Percentiles rank a stretch among this genome's conserved stretches.
These are phyloP conservation scores for Aphanomyces euteiches DNA, from an alignment of 352 stramenopile genomes.

Conservation along the genomic window DNA sequence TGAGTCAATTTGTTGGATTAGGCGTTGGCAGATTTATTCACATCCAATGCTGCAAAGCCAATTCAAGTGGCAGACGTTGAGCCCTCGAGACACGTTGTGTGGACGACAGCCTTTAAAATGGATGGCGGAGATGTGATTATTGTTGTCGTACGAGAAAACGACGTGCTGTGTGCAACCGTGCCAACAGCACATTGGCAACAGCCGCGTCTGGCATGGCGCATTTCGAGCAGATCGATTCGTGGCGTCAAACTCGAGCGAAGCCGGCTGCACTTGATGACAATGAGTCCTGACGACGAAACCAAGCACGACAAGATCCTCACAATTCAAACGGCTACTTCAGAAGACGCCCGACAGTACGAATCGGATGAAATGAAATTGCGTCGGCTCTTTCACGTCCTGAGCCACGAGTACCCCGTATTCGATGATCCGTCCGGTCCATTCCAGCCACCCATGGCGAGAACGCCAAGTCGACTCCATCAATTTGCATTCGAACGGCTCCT, in stretches of 20 bases:
- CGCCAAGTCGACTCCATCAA: background rate
- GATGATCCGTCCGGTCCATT: background rate
- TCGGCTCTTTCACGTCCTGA: background rate
- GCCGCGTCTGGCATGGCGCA: constrained; percentile 13
- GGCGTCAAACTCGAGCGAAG: background rate
- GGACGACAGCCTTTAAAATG: constrained; percentile 25
- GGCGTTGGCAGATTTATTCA: too few relatives aligned
- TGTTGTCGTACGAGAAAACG: constrained; percentile 18
- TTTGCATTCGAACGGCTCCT: constrained; percentile 22
- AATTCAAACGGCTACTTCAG: constrained; percentile 3
- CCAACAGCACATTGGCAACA: constrained; percentile 18
- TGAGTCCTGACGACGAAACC: background rate
- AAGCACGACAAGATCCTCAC: background rate
- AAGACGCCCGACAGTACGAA: constrained; percentile 28
- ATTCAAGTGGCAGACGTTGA: constrained; percentile 3
- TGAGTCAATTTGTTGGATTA: too few relatives aligned
- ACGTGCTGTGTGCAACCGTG: constrained; percentile 7
- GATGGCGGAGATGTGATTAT: constrained; percentile 5
- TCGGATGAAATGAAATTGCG: constrained; percentile 15
- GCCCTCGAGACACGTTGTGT: background rate
- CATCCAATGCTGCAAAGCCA: background rate
- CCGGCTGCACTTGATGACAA: background rate
- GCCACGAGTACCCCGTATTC: background rate
- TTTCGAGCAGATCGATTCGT: background rate
- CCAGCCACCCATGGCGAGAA: background rate